Evolutionary conservation across 2,329 filamentous ascomycete genomes (phyloP), one percentile per base, ranked within the genome.

Genomic region (Fusarium bulbicola): DNA sequence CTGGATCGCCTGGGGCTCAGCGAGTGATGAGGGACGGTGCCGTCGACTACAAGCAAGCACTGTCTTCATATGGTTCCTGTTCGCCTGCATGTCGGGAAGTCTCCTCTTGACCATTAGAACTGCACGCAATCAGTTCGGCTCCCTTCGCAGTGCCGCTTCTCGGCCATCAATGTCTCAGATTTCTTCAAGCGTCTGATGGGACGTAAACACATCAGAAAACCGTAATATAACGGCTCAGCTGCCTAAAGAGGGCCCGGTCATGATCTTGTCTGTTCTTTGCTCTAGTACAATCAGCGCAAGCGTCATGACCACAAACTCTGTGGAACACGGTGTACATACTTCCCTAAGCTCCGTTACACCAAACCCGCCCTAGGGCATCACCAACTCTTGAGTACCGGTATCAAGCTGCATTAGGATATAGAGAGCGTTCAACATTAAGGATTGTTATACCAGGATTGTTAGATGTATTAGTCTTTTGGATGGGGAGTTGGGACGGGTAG

Each of bases 61-160:
- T 39, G 92, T 89, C 42, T 95, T 95, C 84, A 87, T 94, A 83
- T 95, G 92, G 92, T 95, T 95, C 83, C 87, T 93, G 54, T 93
- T 92, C 80, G 86, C 84, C 43, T 85, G 87, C 32, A 92, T 92
- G 78, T 83, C 85, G 34, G 90, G 84, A 7, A 86, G 87, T 45
- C 80, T 90, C 49, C 84, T 89, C 78, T 86, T 93, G 71, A 83
- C 87, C 62, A 80, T 90, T 76, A 82, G 84, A 67, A 86, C 87
- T 65, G 85, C 87, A 75, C 86, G 89, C 45, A 82, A 85, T 80
- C 82, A 64, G 57, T 79, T 46, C 59, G 84, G 86, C 21, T 86
- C 85, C 36, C 75, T 84, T 53, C 81, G 84, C 70, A 81, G 81
- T 46, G 74, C 68, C 34, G 72, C 72, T 49, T 81, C 81, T 36